These are phyloP conservation scores for Colletotrichum sp. DNA, from an alignment of 2,329 filamentous ascomycete genomes.

Conservation along the genomic window DNA sequence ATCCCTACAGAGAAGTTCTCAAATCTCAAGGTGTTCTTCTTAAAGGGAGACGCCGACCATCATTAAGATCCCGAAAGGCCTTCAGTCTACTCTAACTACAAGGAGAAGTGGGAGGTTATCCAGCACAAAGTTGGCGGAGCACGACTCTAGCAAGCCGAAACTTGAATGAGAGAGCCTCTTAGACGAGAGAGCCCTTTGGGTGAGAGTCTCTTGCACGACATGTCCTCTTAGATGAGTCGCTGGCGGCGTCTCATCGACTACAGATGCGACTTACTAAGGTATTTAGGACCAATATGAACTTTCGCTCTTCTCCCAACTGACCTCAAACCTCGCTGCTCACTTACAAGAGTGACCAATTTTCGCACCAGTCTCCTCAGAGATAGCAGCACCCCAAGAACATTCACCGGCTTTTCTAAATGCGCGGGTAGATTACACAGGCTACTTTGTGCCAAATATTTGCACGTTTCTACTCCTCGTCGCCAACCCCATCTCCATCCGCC, in stretches of 20 bases:
- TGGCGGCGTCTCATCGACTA: too few relatives aligned
- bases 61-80: fast-evolving
- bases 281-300: too few relatives aligned
- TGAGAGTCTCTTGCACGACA: too few relatives aligned
- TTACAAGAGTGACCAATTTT: too few relatives aligned
- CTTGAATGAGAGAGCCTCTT: too few relatives aligned
- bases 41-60: neutral
- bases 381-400: neutral
- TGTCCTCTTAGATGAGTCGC: too few relatives aligned
- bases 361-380: too few relatives aligned
- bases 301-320: too few relatives aligned
- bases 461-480: neutral
- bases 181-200: neutral
- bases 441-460: too few relatives aligned
- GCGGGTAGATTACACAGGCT: fast-evolving
- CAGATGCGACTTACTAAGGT: too few relatives aligned
- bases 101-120: neutral
- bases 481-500: neutral
- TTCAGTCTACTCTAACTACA: neutral
- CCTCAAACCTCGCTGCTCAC: too few relatives aligned
- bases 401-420: too few relatives aligned
- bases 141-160: neutral
- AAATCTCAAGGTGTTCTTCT: fast-evolving
- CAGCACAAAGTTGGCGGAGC: neutral
- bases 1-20: fast-evolving